Conservation (phyloP, 2,329 filamentous ascomycete genomes). For the Alternaria postmessia region DNA sequence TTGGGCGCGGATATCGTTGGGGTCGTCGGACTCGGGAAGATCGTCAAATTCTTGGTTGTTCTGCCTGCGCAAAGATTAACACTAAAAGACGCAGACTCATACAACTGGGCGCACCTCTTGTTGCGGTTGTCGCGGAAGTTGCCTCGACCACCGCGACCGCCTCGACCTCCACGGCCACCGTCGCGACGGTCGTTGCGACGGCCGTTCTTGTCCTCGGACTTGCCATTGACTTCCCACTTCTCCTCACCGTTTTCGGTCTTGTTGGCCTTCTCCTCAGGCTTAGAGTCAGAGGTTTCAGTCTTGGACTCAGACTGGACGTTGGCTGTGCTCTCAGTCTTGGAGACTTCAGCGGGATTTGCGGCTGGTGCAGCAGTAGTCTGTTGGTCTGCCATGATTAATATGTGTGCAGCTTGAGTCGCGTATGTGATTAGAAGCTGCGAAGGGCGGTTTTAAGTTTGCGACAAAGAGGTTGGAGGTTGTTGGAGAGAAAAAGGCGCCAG, state of each 20-base stretch:
- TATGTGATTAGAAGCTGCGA: constrained; percentile 7
- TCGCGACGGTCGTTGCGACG: constrained; percentile 19
- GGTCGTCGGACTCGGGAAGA: constrained; percentile 78
- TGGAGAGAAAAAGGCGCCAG: constrained; percentile 10
- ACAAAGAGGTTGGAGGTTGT: constrained; percentile 3
- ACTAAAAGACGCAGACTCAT: not conserved
- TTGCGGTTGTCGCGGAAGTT: constrained; percentile 29
- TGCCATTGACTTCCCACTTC: constrained; percentile 28
- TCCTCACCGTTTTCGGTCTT: constrained; percentile 24
- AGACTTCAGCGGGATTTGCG: constrained; percentile 29
- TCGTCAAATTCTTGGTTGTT: constrained; percentile 47
- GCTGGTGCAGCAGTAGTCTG: constrained; percentile 25
- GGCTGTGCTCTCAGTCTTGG: constrained; percentile 21
- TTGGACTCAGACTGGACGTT: constrained; percentile 22
- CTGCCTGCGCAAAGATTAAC: constrained; percentile 26
- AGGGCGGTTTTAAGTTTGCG: not conserved
- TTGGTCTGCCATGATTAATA: constrained; percentile 35
- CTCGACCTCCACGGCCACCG: constrained; percentile 20
- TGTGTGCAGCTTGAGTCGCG: constrained; percentile 17
- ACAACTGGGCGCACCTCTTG: constrained; percentile 21
- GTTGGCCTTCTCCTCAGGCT: constrained; percentile 4
- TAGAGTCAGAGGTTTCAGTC: constrained; percentile 18
- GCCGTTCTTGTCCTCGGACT: constrained; percentile 23
- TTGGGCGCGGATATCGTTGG: constrained; percentile 82
- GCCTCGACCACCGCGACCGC: constrained; percentile 26